A percentile compares a stretch with the other conserved stretches of the same genome.
phyloP scores from a whole-genome alignment of 805 yeast genomes.

The Kuraishia ogatae region DNA sequence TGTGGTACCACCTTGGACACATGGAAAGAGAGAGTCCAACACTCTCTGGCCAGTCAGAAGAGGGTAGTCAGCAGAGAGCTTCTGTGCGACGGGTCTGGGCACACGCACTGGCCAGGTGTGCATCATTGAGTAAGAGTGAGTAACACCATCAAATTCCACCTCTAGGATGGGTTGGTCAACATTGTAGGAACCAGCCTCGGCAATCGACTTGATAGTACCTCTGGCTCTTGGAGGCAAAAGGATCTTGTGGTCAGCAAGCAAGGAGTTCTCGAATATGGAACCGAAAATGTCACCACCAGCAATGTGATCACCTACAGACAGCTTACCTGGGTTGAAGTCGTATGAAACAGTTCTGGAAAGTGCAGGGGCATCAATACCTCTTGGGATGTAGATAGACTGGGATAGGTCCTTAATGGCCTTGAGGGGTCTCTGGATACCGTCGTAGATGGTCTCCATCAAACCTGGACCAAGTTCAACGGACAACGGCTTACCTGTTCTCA shows the following conservation, averaged over 20 bases:
- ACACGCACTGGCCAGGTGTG: constrained; percentile 99
- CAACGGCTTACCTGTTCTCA: constrained; percentile 97
- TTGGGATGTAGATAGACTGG: constrained; percentile 93
- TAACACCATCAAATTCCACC: constrained; percentile 89
- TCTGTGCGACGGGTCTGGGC: constrained; percentile 97
- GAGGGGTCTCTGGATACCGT: constrained; percentile 98
- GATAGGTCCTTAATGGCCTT: constrained; percentile 83
- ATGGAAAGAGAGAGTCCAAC: constrained; percentile 93
- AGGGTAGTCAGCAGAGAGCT: constrained; percentile 89
- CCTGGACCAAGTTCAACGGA: constrained; percentile 99
- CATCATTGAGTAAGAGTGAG: constrained; percentile 79
- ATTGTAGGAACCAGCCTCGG: constrained; percentile 83
- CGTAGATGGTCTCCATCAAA: constrained; percentile 97
- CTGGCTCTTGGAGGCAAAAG: constrained; percentile 96
- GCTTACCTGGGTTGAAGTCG: constrained; percentile 73
- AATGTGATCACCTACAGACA: constrained; percentile 93
- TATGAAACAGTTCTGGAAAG: constrained; percentile 72
- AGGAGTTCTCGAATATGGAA: constrained; percentile 86
- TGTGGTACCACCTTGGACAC: constrained; percentile 99
- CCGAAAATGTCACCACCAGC: constrained; percentile 98
- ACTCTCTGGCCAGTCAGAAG: constrained; percentile 98
- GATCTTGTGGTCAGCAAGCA: constrained; percentile 87
- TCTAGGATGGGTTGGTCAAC: constrained; percentile 87
- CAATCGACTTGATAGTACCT: constrained; percentile 90
- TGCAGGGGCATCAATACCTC: constrained; percentile 98